A percentile compares a stretch with the other conserved stretches of the same genome.
These are phyloP conservation scores for Ogataea sp. DNA, from an alignment of 805 yeast species.

Conservation along the genomic window DNA sequence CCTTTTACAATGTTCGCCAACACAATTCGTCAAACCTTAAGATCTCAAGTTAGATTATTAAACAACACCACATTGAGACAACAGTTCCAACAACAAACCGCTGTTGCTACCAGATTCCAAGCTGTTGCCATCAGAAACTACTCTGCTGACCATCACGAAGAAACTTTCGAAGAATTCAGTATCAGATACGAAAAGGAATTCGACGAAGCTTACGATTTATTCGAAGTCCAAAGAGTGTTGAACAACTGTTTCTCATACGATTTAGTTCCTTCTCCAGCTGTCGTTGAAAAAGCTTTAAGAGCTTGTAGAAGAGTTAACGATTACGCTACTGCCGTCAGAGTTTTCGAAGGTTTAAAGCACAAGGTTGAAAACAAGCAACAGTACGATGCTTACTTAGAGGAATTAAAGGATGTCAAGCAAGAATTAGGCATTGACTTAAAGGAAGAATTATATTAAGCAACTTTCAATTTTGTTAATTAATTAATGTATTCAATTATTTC, in stretches of 20 bases:
- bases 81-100: slow-evolving; percentile 9
- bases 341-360: slow-evolving; percentile 93
- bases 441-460: slow-evolving; percentile 62
- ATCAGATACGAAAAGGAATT: slow-evolving; percentile 88
- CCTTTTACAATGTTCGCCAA: slow-evolving; percentile 26
- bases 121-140: slow-evolving; percentile 43
- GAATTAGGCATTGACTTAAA: slow-evolving; percentile 90
- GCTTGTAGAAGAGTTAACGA: slow-evolving; percentile 99
- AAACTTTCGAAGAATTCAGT: slow-evolving; percentile 92
- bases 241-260: slow-evolving; percentile 98
- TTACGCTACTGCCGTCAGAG: slow-evolving; percentile 97
- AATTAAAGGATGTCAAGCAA: slow-evolving; percentile 82
- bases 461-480: background rate
- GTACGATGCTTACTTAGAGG: slow-evolving; percentile 93
- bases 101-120: slow-evolving; percentile 11
- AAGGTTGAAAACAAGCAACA: slow-evolving; percentile 93
- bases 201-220: slow-evolving; percentile 83
- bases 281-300: slow-evolving; percentile 88
- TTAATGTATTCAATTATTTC: background rate
- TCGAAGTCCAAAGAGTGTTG: slow-evolving; percentile 84
- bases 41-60: slow-evolving; percentile 23
- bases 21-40: slow-evolving; percentile 26
- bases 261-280: slow-evolving; percentile 96
- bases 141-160: slow-evolving; percentile 83
- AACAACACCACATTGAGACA: background rate